Conservation (phyloP, 129 eudicot genomes). For the Calendula officinalis region DNA sequence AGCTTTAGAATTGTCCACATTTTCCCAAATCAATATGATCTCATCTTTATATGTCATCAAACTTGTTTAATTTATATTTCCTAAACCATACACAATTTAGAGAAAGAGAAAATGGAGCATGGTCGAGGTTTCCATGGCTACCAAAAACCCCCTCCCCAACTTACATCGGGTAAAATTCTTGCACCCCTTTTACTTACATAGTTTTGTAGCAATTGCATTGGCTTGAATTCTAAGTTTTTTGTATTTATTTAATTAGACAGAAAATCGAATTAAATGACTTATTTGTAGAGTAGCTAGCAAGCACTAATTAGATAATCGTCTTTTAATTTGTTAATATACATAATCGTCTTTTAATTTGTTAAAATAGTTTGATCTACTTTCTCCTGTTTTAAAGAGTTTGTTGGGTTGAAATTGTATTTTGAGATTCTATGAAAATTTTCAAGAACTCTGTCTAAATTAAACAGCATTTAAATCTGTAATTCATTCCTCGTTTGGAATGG, state of each 20-base stretch:
- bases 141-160: conserved; percentile 31
- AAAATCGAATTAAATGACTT: no score
- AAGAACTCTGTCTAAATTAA: neutral
- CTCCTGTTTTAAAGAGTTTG: neutral
- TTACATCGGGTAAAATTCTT: conserved; percentile 30
- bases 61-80: conserved; percentile 1
- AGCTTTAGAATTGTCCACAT: conserved; percentile 22
- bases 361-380: neutral
- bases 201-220: neutral
- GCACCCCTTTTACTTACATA: neutral
- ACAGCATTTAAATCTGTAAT: neutral
- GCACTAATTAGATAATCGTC: no score
- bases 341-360: no score
- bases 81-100: conserved; percentile 8
- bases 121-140: conserved; percentile 65
- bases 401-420: neutral
- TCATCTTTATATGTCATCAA: conserved; percentile 26
- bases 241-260: neutral
- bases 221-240: neutral
- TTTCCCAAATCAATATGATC: conserved; percentile 17
- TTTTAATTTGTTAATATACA: no score
- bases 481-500: neutral
- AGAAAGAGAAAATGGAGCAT: conserved; percentile 34
- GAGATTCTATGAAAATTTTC: neutral
- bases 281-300: no score